Evolutionary conservation across 306 rosid species (phyloP), one percentile per base, ranked within the genome.

Genomic region (Pterocarpus macrocarpus): DNA sequence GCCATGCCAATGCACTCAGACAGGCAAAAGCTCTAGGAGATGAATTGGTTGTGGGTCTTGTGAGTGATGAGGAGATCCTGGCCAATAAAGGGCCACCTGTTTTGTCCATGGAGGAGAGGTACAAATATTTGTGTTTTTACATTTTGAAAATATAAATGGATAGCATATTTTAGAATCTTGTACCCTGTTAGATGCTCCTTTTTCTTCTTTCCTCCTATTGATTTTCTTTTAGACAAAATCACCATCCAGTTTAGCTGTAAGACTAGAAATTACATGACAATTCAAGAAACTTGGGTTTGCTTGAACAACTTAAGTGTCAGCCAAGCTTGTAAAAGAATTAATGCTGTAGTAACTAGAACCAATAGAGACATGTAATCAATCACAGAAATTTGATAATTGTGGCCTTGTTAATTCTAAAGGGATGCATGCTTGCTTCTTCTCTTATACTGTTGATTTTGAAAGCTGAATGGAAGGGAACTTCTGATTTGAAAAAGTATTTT

Each of bases 21-120:
- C 99, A 96, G 86, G 99, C 99, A 30, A 96, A 94, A 84, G 97
- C 95, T 75, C 82, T 96, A 45, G 99, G 99, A 22, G 99, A 96
- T 82, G 99, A 96, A 67, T 87, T 96, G 82, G 88, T 96, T 70
- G 99, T 96, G 11, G 99, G 98, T 38, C 90, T 96, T 75, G 99
- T 94, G 5, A 85, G 93, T 11, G 99, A 96, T 57, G 99, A 96
- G 88, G 99, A 92, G 89, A 96, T 96, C 43, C 1, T 88, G 36
- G 91, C 97, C 73, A 90, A 88, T 86, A 96, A 96, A 86, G 99
- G 99, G 7, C 99, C 99, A 35, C 98, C 99, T 0, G 99, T 96
- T 86, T 83, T 96, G 81, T 85, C 91, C 58, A 89, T 90, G 98
- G 94, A 87, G 66, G 99, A 96, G 85, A 96, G 99, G 99, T 96